Evolutionary conservation across 768 basidiomycete species (phyloP).

Genomic region (Suillus paluster): DNA sequence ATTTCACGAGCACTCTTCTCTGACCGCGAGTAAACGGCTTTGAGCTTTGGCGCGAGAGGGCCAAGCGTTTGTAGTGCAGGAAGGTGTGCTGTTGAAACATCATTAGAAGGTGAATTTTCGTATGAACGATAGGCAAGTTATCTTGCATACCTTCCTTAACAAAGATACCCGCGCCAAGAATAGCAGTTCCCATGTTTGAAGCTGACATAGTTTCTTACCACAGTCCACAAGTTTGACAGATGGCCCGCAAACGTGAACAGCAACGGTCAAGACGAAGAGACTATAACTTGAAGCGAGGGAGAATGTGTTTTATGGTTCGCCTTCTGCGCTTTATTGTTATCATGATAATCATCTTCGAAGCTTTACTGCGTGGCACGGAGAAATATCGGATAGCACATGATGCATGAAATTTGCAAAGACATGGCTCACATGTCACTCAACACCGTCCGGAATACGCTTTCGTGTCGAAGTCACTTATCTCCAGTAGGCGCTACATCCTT

Average conservation of each 20-base stretch:
- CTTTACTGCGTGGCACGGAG: neutral
- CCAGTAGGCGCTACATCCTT: neutral
- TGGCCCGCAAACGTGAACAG: neutral
- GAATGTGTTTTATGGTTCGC: neutral
- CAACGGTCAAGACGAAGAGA: neutral
- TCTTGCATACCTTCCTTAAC: slow-evolving; percentile 65
- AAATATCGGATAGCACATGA: slow-evolving; percentile 12
- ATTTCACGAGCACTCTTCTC: slow-evolving; percentile 59
- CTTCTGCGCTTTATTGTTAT: neutral
- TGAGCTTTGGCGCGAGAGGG: slow-evolving; percentile 48
- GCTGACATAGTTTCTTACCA: slow-evolving; percentile 39
- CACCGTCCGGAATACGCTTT: neutral
- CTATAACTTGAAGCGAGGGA: neutral
- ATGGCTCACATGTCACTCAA: slow-evolving; percentile 4
- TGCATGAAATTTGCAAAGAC: neutral
- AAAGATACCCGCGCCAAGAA: slow-evolving; percentile 83
- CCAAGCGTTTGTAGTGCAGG: slow-evolving; percentile 68
- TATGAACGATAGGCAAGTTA: slow-evolving; percentile 8
- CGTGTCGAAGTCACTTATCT: neutral
- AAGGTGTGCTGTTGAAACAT: slow-evolving; percentile 64
- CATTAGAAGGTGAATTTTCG: slow-evolving; percentile 28
- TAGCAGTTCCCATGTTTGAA: slow-evolving; percentile 59
- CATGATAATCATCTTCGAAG: neutral
- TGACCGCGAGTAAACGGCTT: slow-evolving; percentile 84
- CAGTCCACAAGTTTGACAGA: neutral